Base-by-base conservation (phyloP, 371 early-diverging fungal genomes). In the Zychaea mexicana region DNA sequence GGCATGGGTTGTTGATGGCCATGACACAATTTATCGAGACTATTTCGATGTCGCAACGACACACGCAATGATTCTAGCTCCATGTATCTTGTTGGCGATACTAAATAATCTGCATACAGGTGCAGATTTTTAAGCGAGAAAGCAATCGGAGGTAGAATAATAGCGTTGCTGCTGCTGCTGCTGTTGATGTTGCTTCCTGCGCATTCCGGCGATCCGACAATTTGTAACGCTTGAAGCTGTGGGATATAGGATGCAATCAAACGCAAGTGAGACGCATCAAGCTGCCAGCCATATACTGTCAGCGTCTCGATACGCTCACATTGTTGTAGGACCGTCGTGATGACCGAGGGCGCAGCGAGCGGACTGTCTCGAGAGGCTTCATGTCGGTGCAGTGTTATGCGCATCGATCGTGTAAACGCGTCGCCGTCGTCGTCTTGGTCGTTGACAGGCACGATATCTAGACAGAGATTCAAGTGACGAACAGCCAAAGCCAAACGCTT, bases 281-380 rank as follows among this genome's bases (percentile, higher is more conserved):
- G 21, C 0, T 67, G 33, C 74, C 76, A 77, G 6, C 83, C 83
- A 58, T 83, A 83, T n/a, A 78, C 64, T 15, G 66, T 65, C 17
- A 82, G 28, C 5, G 60, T 52, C 7, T 57, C 61, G 8, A 79
- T 26, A 2, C 70, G 66, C 36, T 82, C 80, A 52, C 82, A 82
- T 0, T 57, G 54, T 13, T 61, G 63, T 10, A 63, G 49, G 2
- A 79, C 47, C 5, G 46, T 9, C 1, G 58, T 15, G 0, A 74
- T 68, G 10, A 76, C 24, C 0, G 62, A 33, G 1, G 71, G 68
- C 19, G 67, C 52, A 5, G 69, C 58, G 2, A 82, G 62, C 2
- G 60, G 49, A 4, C 47, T 60, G 3, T 47, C 53, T n/a, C 33
- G 26, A 56, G 60, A 28, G 3, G 49, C 36, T 13, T 36, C 52